Evolutionary conservation across 805 yeast genomes (phyloP).

Genomic region (Metschnikowia similis): DNA sequence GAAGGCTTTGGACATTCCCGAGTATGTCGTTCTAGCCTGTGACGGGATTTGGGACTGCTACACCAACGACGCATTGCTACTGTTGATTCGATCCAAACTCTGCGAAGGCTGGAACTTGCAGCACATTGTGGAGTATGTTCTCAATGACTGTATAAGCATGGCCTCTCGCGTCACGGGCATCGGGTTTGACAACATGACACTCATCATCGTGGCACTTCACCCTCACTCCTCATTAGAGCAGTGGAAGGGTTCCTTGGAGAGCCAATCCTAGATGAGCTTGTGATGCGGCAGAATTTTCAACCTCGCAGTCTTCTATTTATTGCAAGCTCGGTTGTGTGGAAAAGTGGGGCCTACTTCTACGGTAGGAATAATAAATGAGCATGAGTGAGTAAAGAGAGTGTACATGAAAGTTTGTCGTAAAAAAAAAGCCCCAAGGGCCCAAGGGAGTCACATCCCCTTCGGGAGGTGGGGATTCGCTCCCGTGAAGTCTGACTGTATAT

Average conservation of each 20-base stretch:
- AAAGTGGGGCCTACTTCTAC: neutral
- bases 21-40: slow-evolving; percentile 40
- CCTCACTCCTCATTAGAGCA: slow-evolving; percentile 41
- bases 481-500: too few relatives aligned
- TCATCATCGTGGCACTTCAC: slow-evolving; percentile 63
- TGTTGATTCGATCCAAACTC: slow-evolving; percentile 53
- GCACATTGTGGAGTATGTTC: slow-evolving; percentile 52
- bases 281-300: neutral
- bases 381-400: neutral
- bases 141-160: slow-evolving; percentile 64
- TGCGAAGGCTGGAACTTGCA: slow-evolving; percentile 54
- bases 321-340: neutral
- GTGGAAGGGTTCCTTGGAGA: slow-evolving; percentile 57
- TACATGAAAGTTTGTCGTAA: neutral
- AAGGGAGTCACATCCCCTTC: too few relatives aligned
- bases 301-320: slow-evolving; percentile 8
- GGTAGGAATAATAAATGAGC: neutral
- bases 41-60: slow-evolving; percentile 49
- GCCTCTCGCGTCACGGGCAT: slow-evolving; percentile 73
- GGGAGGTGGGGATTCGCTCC: too few relatives aligned
- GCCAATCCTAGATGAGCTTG: neutral
- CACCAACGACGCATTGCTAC: slow-evolving; percentile 51
- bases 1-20: slow-evolving; percentile 22
- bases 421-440: too few relatives aligned
- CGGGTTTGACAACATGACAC: slow-evolving; percentile 81